Evolutionary conservation across 1,284 basidiomycete genomes (phyloP).

Genomic region (Cystobasidiaceae sp.): DNA sequence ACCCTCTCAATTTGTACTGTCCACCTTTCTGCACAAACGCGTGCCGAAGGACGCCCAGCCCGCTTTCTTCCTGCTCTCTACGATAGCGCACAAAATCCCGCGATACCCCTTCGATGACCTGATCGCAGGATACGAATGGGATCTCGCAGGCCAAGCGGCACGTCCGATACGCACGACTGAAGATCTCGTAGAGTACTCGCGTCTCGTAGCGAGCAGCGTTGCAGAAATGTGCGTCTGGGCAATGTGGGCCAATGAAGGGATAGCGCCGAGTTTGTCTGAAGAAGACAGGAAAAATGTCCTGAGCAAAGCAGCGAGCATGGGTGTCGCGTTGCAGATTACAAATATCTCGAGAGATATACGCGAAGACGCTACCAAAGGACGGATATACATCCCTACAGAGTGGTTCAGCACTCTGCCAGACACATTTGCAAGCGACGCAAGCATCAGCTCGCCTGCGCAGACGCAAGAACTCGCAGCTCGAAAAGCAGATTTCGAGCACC

Average conservation of each 20-base stretch:
- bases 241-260: slow-evolving; percentile 45
- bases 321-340: slow-evolving; percentile 49
- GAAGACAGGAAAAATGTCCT: slow-evolving; percentile 31
- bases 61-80: slow-evolving; percentile 47
- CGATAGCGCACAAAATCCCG: slow-evolving; percentile 45
- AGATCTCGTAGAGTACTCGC: slow-evolving; percentile 49
- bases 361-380: slow-evolving; percentile 47
- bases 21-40: slow-evolving; percentile 32
- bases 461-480: background rate
- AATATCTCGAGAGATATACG: slow-evolving; percentile 49
- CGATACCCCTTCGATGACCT: slow-evolving; percentile 49
- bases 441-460: background rate
- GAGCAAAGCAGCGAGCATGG: slow-evolving; percentile 46
- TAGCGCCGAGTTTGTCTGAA: background rate
- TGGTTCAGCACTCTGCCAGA: slow-evolving; percentile 21
- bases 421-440: background rate
- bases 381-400: slow-evolving; percentile 48
- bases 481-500: background rate
- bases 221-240: slow-evolving; percentile 50
- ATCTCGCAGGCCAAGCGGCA: slow-evolving; percentile 36
- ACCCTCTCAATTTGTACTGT: slow-evolving; percentile 30
- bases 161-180: slow-evolving; percentile 46
- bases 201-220: slow-evolving; percentile 50
- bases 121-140: slow-evolving; percentile 48
- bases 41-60: slow-evolving; percentile 38